Conservation (phyloP, 805 yeast genomes). For the Dipodascus albidus region DNA sequence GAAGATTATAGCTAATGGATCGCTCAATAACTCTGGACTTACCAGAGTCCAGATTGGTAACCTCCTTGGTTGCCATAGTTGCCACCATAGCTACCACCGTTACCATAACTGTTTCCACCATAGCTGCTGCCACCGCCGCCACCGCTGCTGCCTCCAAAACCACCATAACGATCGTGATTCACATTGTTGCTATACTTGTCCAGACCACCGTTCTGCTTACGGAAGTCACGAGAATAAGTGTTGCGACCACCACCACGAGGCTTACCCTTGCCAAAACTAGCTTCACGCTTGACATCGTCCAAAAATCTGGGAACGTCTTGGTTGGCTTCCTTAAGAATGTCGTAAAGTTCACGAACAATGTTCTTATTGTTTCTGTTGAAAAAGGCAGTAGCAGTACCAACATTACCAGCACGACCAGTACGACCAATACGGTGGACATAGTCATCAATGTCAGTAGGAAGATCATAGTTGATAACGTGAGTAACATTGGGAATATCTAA, state of each 20-base stretch:
- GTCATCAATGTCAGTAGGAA: constrained; percentile 95
- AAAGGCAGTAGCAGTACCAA: constrained; percentile 97
- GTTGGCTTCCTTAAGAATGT: constrained; percentile 85
- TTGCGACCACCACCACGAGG: constrained; percentile 33
- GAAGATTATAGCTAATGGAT: background rate
- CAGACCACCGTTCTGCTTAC: constrained; percentile 33
- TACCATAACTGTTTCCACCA: constrained; percentile 16
- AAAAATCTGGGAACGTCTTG: constrained; percentile 94
- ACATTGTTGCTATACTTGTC: constrained; percentile 6
- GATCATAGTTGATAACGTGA: constrained; percentile 93
- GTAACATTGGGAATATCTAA: constrained; percentile 98
- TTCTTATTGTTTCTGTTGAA: constrained; percentile 92
- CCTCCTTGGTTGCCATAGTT: constrained; percentile 5
- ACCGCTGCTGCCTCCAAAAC: constrained; percentile 22
- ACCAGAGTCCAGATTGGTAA: constrained; percentile 1
- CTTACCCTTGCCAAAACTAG: constrained; percentile 43
- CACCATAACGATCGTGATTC: constrained; percentile 19
- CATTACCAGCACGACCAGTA: constrained; percentile 99
- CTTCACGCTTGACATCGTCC: constrained; percentile 68
- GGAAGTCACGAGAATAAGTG: constrained; percentile 38
- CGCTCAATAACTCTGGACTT: background rate
- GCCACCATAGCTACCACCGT: constrained; percentile 10
- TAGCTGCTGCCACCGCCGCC: constrained; percentile 19
- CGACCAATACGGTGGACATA: constrained; percentile 99
- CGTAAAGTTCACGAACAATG: constrained; percentile 77